Evolutionary conservation across 1,139 yeast genomes (phyloP), one percentile per base, ranked within the genome.

Genomic region (Sugiyamaella novakii): DNA sequence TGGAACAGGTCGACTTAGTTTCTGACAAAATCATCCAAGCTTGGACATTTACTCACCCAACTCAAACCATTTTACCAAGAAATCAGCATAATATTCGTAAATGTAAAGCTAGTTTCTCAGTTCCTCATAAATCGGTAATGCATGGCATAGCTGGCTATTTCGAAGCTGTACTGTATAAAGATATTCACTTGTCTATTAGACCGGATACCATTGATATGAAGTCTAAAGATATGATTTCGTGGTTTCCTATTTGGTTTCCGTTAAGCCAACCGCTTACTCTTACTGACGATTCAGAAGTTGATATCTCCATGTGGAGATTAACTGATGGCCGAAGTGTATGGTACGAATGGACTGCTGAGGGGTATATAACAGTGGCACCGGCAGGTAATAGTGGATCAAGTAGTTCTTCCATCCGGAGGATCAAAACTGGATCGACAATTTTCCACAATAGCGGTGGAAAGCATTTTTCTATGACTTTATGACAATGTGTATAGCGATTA

Each of bases 111-210:
- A 60, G 70, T 7, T 76, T 76, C 52, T 63, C 66, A 24, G 63
- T 74, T 5, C 67, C 73, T 7, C 67, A 73, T 42, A 75, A 77
- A 50, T 76, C 81, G 1, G 75, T 74, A 10, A 64, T 87, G 5
- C 91, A 87, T 63, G 96, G 92, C 0, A 66, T 91, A 38, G 73
- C 82, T 5, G 97, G 96, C 0, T 81, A 73, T 60, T 89, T 91
- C 61, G 74, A 75, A n/a, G 81, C 94, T 0, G 75, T 67, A 1
- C 72, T 89, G 12, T 86, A 81, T 63, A 78, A 76, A 0, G 81
- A 79, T 43, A 71, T 83, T 28, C 67, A 65, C 17, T 68, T 89
- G 4, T 77, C 84, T 5, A 83, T 78, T 14, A 66, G 75, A 5
- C 86, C 86, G 0, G 73, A 72, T 33, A 63, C 59, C 40, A 59